Evolutionary conservation across 495 filamentous ascomycete species (phyloP), one percentile per base, ranked within the genome.

Genomic region (Trichoderma asperelloides): DNA sequence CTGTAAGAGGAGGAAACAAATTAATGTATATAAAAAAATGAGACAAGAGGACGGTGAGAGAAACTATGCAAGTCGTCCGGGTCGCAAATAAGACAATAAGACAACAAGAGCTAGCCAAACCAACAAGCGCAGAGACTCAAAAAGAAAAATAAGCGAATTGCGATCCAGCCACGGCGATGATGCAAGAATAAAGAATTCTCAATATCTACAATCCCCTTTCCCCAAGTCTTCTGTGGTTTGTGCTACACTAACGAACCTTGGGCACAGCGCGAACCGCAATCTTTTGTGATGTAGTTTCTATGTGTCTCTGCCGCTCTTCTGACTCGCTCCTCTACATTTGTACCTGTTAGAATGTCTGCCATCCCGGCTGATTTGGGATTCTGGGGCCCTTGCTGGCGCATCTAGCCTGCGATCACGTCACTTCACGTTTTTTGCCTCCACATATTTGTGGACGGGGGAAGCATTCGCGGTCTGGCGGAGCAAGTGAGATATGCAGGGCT

Each of bases 351-450:
- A 4, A 47, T 16, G 43, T 15, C 43, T 16, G 43, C 43, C 15
- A 47, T 16, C 15, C 43, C n/a, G 12, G 43, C 16, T 57, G 11
- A 57, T 21, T 21, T 57, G 49, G 43, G 11, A 27, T 23, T 21
- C 12, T 12, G 21, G 55, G 8, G 30, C 13, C 55, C 27, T 60
- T 60, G 23, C n/a, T 11, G 15, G 43, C 15, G n/a, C 55, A 49
- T 49, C 21, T 25, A 57, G 49, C 13, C 23, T 27, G 25, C 23
- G 13, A 60, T 60, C 55, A 60, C 55, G 55, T 60, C 55, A 60
- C 25, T 60, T 60, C 55, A 60, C 55, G 55, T 60, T 60, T 60
- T 60, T 60, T 25, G 43, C 55, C 55, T 60, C 55, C 55, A 60
- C 55, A 60, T 60, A 25, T 2, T 47, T 37, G 55, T 30, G 55